Evolutionary conservation across 2,329 filamentous ascomycete genomes (phyloP), one percentile per base, ranked within the genome.

Genomic region (Xylariales sp.): DNA sequence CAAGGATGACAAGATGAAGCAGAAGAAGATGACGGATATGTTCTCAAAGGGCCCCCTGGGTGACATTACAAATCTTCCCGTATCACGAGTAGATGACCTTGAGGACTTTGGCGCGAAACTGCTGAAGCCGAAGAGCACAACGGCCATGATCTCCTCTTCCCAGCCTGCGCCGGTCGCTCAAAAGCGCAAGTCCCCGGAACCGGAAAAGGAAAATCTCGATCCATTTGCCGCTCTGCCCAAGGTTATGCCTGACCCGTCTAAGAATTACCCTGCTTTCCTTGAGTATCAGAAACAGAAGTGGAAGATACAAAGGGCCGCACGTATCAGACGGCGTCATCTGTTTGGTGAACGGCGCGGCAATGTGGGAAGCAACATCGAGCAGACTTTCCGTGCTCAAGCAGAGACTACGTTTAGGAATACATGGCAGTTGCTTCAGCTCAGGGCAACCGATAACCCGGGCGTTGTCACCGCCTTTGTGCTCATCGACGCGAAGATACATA

Each of bases 261-360:
- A 93, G 33, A 85, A 98, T 60, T 99, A 99, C 50, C 69, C 79
- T 14, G 88, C 79, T 0, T 98, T 95, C 70, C 61, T 99, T 37
- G 76, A 85, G 54, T 97, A 97, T 54, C 93, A 98, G 59, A 99
- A 99, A 63, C 81, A 90, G 66, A 98, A 98, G 63, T 99, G 93
- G 93, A 96, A 91, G 67, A 84, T 97, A 25, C 93, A 99, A 59
- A 95, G 89, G 55, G 85, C 95, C 58, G 89, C 91, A 23, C 81
- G 93, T 16, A 74, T 83, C 43, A 82, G 91, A 29, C 77, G 94
- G 46, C 79, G 91, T 33, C 93, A 98, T 58, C 70, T 98, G 1
- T 98, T 98, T 53, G 93, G 93, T 42, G 91, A 98, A 53, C 83
- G 85, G 40, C 77, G 82, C 42, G 69, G 70, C 10, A 83, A 83